phyloP scores from a whole-genome alignment of 176 grass and related monocot genomes.

The Aechmea fasciata region DNA sequence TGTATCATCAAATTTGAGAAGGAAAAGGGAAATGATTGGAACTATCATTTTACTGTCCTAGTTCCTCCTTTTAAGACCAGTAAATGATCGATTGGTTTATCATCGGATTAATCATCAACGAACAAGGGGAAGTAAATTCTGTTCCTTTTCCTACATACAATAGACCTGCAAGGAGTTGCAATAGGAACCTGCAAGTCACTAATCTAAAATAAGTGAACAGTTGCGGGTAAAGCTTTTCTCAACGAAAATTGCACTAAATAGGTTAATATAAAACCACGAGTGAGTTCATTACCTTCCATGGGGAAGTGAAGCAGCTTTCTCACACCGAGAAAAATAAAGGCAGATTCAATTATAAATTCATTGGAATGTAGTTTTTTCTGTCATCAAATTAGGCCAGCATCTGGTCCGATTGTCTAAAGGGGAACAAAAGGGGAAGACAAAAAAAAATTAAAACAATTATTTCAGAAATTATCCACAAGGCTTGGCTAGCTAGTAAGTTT shows the following conservation, averaged over 20 bases:
- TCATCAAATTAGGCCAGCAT: too few species aligned
- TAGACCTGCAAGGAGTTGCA: background rate
- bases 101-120: background rate
- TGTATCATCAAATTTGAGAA: too few species aligned
- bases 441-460: background rate
- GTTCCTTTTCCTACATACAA: background rate
- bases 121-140: background rate
- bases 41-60: background rate
- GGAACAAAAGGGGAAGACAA: background rate
- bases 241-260: background rate
- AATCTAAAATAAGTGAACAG: background rate
- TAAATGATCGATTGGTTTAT: background rate
- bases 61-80: background rate
- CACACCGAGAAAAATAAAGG: background rate
- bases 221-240: background rate
- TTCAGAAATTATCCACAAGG: background rate
- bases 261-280: background rate
- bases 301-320: background rate
- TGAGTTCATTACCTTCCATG: background rate
- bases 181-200: background rate
- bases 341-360: background rate
- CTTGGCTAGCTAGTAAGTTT: background rate
- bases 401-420: background rate
- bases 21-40: too few species aligned
- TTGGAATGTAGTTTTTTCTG: too few species aligned